Evolutionary conservation across 345 rosid species (phyloP).

Genomic region (Adansonia digitata): DNA sequence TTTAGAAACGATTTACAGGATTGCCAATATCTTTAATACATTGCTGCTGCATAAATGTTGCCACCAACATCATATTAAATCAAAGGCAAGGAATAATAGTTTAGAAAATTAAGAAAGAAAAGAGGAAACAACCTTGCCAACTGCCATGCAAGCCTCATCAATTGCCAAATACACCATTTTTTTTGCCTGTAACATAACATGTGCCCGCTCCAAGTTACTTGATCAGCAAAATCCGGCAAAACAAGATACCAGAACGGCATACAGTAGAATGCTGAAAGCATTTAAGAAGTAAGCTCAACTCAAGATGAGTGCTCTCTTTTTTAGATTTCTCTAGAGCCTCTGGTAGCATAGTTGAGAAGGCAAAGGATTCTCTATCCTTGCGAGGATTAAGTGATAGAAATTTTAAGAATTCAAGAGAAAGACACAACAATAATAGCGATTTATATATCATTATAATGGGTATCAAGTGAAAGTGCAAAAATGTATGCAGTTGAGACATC

Average conservation of each 20-base stretch:
- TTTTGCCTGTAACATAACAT: conserved; percentile 67
- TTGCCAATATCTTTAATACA: conserved; percentile 14
- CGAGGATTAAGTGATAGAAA: too few species aligned
- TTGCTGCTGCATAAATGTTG: conserved; percentile 10
- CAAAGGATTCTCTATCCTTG: too few species aligned
- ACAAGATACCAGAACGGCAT: conserved; percentile 5
- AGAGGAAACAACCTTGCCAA: conserved; percentile 66
- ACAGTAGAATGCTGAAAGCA: too few species aligned
- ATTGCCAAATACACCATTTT: conserved; percentile 80
- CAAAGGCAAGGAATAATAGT: background rate
- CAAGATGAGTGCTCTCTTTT: too few species aligned
- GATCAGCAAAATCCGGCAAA: conserved; percentile 14
- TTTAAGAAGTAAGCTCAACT: too few species aligned
- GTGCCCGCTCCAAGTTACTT: conserved; percentile 43
- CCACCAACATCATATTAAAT: conserved; percentile 3
- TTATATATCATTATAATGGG: too few species aligned
- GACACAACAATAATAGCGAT: too few species aligned
- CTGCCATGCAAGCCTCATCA: conserved; percentile 90
- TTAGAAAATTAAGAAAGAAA: conserved; percentile 5
- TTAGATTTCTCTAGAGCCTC: too few species aligned
- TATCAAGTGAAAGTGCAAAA: too few species aligned
- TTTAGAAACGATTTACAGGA: conserved; percentile 23
- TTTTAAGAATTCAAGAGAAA: too few species aligned
- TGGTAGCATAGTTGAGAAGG: too few species aligned
- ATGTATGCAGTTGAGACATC: too few species aligned